Percentiles rank a stretch among this genome's conserved stretches.
Evolutionary conservation across 495 filamentous ascomycete genomes (phyloP).

Genomic region (Hypomontagnella submonticulosa): DNA sequence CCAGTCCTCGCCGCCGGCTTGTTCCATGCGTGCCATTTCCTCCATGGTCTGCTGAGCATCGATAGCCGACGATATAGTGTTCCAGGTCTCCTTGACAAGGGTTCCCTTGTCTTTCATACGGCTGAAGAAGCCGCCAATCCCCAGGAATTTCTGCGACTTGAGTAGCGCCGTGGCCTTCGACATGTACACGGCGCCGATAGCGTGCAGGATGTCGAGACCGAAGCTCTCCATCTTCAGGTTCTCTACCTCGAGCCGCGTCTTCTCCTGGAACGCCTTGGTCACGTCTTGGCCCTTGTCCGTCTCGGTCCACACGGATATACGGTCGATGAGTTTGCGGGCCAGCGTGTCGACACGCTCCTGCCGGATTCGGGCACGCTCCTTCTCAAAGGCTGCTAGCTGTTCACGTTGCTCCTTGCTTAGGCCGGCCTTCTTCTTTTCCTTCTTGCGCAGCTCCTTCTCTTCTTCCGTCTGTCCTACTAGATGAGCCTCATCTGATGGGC

Average conservation of each 20-base stretch:
- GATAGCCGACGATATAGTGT: conserved; percentile 95
- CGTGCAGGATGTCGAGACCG: conserved; percentile 95
- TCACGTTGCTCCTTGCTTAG: conserved; percentile 91
- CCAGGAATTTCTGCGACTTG: conserved; percentile 96
- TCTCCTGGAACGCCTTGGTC: conserved; percentile 88
- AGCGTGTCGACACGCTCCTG: conserved; percentile 90
- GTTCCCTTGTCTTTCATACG: conserved; percentile 96
- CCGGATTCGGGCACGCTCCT: conserved; percentile 83
- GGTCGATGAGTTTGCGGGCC: conserved; percentile 84
- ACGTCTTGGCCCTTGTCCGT: conserved; percentile 90
- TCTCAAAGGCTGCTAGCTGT: conserved; percentile 86
- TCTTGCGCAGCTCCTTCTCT: conserved; percentile 75
- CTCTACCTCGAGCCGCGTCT: conserved; percentile 94
- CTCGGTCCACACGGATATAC: conserved; percentile 96
- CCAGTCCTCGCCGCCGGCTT: conserved; percentile 96
- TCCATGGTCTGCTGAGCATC: conserved; percentile 99
- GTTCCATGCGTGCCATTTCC: conserved; percentile 96
- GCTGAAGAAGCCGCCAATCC: conserved; percentile 93
- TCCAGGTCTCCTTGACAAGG: conserved; percentile 97
- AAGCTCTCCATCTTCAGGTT: conserved; percentile 99
- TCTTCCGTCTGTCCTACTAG: conserved; percentile 75
- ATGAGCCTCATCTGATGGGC: conserved; percentile 84
- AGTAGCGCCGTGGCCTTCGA: conserved; percentile 87
- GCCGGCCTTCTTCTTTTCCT: conserved; percentile 85
- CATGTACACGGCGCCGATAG: conserved; percentile 89